Evolutionary conservation across 371 early-diverging fungal species (phyloP), one percentile per base, ranked within the genome.

Genomic region (Syncephalis fuscata): DNA sequence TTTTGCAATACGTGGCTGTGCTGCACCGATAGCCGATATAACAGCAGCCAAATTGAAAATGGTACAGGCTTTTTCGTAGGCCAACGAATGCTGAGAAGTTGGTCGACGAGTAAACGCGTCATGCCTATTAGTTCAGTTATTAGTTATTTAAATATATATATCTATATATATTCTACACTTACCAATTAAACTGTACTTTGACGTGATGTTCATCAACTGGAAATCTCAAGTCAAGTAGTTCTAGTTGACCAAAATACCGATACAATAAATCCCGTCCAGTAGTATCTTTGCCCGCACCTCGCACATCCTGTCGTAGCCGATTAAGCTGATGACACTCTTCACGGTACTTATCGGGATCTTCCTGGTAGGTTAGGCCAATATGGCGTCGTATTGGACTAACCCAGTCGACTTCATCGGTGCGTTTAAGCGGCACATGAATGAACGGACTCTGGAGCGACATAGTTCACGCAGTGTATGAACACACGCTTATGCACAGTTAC

Each of bases 201-300:
- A 92, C 78, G 54, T 82, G 75, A 40, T 85, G 82, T 56, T 91
- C 90, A 56, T 89, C 92, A 7, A 92, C 78, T 17, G 84, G 86
- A 58, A 96, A 91, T 24, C 92, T 76, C 47, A 89, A 65, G 56
- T 92, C 95, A n/a, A 94, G 65, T 10, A 92, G 66, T 55, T 96
- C 95, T 39, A 96, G 64, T 56, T 96, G 97, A 24, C 90, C 89
- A 69, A 88, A 92, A 64, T 96, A 96, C 23, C 90, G 79, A 62
- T 88, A 92, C 32, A 92, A 66, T 26, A 94, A 72, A 62, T 96
- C 92, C 42, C 91, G 61, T 19, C 93, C 96, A 1, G 88, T 89
- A 40, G 74, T 57, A 58, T 94, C 92, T 46, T 80, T 82, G 23
- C 87, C 91, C 36, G 90, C 92, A 27, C 93, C 93, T 22, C 90